Percentiles rank a stretch among this genome's conserved stretches.
These are phyloP conservation scores for Zangia roseola DNA, from an alignment of 768 basidiomycete genomes.

Conservation along the genomic window DNA sequence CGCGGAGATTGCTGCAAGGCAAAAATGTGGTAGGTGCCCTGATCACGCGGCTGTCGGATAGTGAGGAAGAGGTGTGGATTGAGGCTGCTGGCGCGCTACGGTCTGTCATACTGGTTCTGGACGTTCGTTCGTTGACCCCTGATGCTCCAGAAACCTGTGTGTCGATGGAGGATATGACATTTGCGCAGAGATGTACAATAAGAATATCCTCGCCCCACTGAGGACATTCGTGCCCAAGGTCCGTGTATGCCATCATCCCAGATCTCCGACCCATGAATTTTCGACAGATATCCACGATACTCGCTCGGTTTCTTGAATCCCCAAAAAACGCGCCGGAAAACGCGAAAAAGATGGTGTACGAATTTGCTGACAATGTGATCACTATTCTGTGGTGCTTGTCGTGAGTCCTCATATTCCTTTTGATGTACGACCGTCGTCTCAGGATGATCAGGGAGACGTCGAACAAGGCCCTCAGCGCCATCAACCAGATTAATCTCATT, in stretches of 20 bases:
- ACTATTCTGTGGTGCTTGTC: conserved; percentile 93
- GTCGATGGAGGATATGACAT: conserved; percentile 96
- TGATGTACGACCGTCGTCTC: conserved; percentile 12
- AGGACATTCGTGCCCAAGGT: conserved; percentile 80
- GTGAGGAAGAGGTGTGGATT: conserved; percentile 85
- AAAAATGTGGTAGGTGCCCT: conserved; percentile 87
- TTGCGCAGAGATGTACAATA: conserved; percentile 97
- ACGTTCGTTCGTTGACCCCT: conserved; percentile 6
- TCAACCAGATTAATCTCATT: conserved; percentile 75
- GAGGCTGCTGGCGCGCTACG: conserved; percentile 88
- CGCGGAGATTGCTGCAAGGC: conserved; percentile 83
- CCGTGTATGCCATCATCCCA: conserved; percentile 2
- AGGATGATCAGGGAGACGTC: conserved; percentile 72
- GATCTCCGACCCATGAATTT: neutral
- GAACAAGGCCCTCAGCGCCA: conserved; percentile 76
- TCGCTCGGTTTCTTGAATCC: conserved; percentile 63
- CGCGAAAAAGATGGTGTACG: conserved; percentile 74
- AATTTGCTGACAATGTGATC: conserved; percentile 90
- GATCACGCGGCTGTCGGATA: conserved; percentile 85
- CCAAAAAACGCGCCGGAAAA: conserved; percentile 66
- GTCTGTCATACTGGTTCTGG: conserved; percentile 40
- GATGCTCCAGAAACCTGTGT: conserved; percentile 73
- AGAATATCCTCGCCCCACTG: conserved; percentile 80
- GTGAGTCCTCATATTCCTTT: conserved; percentile 50
- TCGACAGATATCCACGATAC: conserved; percentile 66